Base-by-base conservation (phyloP, 768 basidiomycete species). In the Trametes coccinea region DNA sequence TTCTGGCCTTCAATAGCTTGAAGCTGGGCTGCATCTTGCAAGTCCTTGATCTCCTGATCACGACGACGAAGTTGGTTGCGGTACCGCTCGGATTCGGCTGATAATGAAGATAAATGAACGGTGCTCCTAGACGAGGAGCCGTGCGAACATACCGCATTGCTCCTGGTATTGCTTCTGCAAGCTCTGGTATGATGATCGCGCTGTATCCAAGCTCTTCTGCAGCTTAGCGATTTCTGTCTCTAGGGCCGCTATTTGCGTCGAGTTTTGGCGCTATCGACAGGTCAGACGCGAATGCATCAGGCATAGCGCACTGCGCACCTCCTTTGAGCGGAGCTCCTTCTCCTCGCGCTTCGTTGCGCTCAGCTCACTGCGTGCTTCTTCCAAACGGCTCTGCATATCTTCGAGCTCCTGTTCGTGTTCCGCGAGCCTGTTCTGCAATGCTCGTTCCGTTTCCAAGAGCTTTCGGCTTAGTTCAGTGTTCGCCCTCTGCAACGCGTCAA, bases 121-220 rank as follows among this genome's bases (percentile, higher is more conserved):
- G 48, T 47, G 30, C 43, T 13, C n/a, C 9, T 55, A 37, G 34
- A 31, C 16, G 22, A 17, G 57, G 44, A 0, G 33, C 8, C 51
- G 46, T 27, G 13, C 52, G n/a, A 27, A 84, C 88, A 17, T 72
- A 91, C 89, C 75, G 68, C 87, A 89, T 74, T 96, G 95, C 69
- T 96, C 93, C 66, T 89, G 85, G 68, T 96, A 97, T 71, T 93
- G 92, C 67, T 87, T 87, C 69, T 95, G 90, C 63, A 96, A 77
- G 66, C 83, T 88, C 61, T 84, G 81, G 71, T 94, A 93, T 16
- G 86, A 85, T 22, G 82, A 73, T 53, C 88, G 86, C 11, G 92
- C 82, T 43, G 80, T 84, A 49, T 96, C 93, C 40, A 97, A 77
- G 16, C 78, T 80, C 70, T 88, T 88, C 60, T 87, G 86, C 47